Conservation (phyloP, 768 basidiomycete species). For the Mycena rosella region DNA sequence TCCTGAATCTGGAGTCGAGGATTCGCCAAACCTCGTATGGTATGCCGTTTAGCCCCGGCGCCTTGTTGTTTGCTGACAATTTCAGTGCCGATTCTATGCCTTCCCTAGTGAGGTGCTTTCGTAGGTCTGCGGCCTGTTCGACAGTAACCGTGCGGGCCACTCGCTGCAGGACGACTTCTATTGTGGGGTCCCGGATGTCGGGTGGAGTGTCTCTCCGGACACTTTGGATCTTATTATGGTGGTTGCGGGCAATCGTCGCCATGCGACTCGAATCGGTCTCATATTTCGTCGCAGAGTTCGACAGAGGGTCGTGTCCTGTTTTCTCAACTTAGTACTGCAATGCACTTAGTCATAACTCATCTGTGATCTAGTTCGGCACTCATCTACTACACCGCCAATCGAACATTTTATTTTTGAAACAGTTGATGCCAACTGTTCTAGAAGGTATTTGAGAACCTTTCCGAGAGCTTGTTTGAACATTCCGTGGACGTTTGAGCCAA, state of each 20-base stretch:
- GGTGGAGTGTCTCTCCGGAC: not conserved
- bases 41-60: conserved; percentile 28
- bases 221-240: too few species aligned
- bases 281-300: not conserved
- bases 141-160: not conserved
- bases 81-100: conserved; percentile 15
- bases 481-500: too few species aligned
- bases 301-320: not conserved
- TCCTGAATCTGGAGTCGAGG: not conserved
- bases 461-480: too few species aligned
- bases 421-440: too few species aligned
- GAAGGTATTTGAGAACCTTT: too few species aligned
- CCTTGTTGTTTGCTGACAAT: too few species aligned
- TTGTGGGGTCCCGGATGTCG: not conserved
- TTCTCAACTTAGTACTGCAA: too few species aligned
- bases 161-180: not conserved
- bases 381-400: too few species aligned
- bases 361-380: too few species aligned
- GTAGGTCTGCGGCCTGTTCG: not conserved
- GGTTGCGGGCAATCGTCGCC: conserved; percentile 10
- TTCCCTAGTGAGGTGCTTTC: not conserved
- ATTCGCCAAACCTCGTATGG: conserved; percentile 39
- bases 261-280: conserved; percentile 5
- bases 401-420: too few species aligned
- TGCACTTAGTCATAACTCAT: too few species aligned